A percentile compares a stretch with the other conserved stretches of the same genome.
Conservation (phyloP, 2,329 filamentous ascomycete species). For the Nannizziopsis arthrosporioides region DNA sequence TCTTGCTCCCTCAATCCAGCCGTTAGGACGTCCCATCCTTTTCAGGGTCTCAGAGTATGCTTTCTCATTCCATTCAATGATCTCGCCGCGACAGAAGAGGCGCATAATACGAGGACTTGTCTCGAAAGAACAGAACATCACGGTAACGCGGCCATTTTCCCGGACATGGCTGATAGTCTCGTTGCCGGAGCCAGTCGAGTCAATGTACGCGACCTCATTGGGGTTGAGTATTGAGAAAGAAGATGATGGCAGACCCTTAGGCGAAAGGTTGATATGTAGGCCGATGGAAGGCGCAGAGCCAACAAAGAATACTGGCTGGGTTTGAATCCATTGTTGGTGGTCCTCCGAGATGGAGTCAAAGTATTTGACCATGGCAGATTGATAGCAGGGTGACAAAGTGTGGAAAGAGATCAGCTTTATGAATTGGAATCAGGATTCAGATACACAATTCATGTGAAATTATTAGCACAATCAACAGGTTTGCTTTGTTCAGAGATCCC, state of each 20-base stretch:
- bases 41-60: constrained; percentile 37
- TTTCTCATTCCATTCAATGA: constrained; percentile 49
- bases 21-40: constrained; percentile 35
- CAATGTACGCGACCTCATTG: constrained; percentile 56
- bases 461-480: too few relatives aligned
- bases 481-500: too few relatives aligned
- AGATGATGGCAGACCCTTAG: constrained; percentile 56
- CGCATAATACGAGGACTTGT: constrained; percentile 50
- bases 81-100: constrained; percentile 48
- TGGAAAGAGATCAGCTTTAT: too few relatives aligned
- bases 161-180: constrained; percentile 67
- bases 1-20: constrained; percentile 39
- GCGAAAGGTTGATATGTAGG: constrained; percentile 62
- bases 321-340: constrained; percentile 51
- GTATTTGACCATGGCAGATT: constrained; percentile 47
- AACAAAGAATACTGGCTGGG: constrained; percentile 64
- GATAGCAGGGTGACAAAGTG: too few relatives aligned
- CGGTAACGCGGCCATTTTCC: constrained; percentile 62
- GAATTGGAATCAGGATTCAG: too few relatives aligned
- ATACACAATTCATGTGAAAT: too few relatives aligned
- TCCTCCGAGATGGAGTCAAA: constrained; percentile 44
- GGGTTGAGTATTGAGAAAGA: constrained; percentile 51
- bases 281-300: constrained; percentile 58
- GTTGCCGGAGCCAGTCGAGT: constrained; percentile 61
- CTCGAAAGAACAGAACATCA: constrained; percentile 62